Evolutionary conservation across 768 basidiomycete genomes (phyloP).

Genomic region (Steccherinum ochraceum): DNA sequence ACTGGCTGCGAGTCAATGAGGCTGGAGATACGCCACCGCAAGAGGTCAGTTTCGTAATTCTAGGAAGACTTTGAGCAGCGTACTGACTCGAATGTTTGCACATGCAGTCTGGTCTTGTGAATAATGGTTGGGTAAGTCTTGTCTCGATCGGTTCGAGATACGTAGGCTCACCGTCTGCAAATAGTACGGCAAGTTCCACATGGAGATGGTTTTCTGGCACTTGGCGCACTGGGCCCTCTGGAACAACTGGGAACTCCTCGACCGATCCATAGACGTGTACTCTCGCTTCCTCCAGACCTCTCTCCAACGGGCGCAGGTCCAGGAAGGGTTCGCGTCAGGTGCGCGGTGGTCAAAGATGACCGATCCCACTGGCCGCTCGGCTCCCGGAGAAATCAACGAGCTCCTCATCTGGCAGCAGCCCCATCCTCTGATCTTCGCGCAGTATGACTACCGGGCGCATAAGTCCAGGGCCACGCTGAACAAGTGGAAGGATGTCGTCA

Average conservation of each 20-base stretch:
- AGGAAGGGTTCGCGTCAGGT: slow-evolving; percentile 47
- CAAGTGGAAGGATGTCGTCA: slow-evolving; percentile 48
- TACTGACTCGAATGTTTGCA: not conserved
- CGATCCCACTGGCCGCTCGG: slow-evolving; percentile 49
- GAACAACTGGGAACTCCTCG: slow-evolving; percentile 54
- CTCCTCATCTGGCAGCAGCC: slow-evolving; percentile 59
- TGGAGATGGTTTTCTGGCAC: slow-evolving; percentile 62
- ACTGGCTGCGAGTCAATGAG: slow-evolving; percentile 53
- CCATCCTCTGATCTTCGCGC: slow-evolving; percentile 52
- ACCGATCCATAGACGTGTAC: slow-evolving; percentile 38
- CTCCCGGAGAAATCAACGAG: slow-evolving; percentile 57
- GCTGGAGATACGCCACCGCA: slow-evolving; percentile 52
- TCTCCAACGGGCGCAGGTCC: slow-evolving; percentile 40
- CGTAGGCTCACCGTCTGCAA: not conserved
- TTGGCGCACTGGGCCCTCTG: slow-evolving; percentile 53
- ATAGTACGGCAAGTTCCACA: slow-evolving; percentile 46
- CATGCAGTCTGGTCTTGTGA: slow-evolving; percentile 47
- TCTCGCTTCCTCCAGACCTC: slow-evolving; percentile 40
- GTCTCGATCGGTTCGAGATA: too few species aligned
- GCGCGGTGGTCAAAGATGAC: slow-evolving; percentile 64
- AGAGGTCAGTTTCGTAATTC: slow-evolving; percentile 38
- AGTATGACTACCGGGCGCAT: slow-evolving; percentile 46
- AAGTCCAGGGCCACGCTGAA: slow-evolving; percentile 31
- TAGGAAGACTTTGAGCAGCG: not conserved
- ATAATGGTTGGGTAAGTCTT: slow-evolving; percentile 47